Percentiles rank a stretch among this genome's conserved stretches.
Evolutionary conservation across 2,329 filamentous ascomycete genomes (phyloP).

Genomic region (Coniochaeta sp.): DNA sequence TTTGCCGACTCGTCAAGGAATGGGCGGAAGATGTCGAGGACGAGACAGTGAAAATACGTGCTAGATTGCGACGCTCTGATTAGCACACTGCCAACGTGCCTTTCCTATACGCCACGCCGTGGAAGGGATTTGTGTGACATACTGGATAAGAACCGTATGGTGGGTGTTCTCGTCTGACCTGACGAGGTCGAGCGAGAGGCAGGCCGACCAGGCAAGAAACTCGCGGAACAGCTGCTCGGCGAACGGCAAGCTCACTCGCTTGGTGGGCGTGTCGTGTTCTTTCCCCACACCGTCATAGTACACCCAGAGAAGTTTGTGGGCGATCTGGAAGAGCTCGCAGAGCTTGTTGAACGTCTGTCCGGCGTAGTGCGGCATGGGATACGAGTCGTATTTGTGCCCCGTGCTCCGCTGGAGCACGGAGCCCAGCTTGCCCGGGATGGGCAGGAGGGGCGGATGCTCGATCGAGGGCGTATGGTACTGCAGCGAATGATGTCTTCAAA

Average conservation of each 20-base stretch:
- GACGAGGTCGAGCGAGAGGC: background rate
- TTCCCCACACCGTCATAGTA: background rate
- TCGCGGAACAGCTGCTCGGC: background rate
- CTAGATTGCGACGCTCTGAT: background rate
- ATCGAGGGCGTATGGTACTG: background rate
- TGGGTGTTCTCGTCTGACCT: background rate
- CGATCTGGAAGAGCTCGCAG: slow-evolving; percentile 1
- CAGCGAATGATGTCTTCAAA: background rate
- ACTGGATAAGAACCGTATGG: background rate
- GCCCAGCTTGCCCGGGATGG: background rate
- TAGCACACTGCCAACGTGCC: background rate
- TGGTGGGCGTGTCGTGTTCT: background rate
- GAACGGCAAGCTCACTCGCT: background rate
- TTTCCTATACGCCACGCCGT: background rate
- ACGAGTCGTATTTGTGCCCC: background rate
- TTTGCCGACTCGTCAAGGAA: background rate
- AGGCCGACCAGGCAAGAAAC: background rate
- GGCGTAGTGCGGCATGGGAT: background rate
- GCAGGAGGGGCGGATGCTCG: background rate
- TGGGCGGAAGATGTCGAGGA: background rate
- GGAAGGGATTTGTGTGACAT: background rate
- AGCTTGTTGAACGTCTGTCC: slow-evolving; percentile 1
- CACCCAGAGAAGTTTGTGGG: background rate
- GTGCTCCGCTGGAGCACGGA: background rate
- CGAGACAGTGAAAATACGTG: background rate